These are phyloP conservation scores for Paulownia fortunei DNA, from an alignment of 257 asterid genomes.

Conservation along the genomic window DNA sequence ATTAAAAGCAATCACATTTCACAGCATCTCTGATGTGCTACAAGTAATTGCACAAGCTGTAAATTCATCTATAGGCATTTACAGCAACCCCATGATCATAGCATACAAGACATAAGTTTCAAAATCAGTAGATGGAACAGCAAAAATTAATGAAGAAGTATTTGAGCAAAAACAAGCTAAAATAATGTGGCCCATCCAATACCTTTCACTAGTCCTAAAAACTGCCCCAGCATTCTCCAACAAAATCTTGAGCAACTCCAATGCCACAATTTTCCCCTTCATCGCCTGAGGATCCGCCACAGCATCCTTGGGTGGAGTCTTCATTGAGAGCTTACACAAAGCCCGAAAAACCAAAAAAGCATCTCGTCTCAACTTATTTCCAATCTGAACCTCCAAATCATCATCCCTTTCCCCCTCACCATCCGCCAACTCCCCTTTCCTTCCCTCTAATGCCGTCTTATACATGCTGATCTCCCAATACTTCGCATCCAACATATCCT, in stretches of 20 bases:
- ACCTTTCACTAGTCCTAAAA: conserved; percentile 99
- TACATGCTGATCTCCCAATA: conserved; percentile 99
- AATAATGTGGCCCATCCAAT: conserved; percentile 29
- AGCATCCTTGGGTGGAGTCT: conserved; percentile 97
- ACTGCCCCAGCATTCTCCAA: conserved; percentile 98
- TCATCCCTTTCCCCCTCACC: conserved; percentile 94
- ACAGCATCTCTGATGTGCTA: conserved; percentile 27
- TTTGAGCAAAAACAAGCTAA: conserved; percentile 16
- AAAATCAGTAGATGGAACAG: not conserved
- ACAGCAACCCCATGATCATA: not conserved
- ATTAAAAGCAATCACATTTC: not conserved
- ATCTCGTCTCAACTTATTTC: conserved; percentile 92
- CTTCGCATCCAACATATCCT: conserved; percentile 99
- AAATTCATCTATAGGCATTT: conserved; percentile 26
- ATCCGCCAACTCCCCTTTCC: conserved; percentile 95
- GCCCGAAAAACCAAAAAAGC: conserved; percentile 97
- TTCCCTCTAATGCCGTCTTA: conserved; percentile 93
- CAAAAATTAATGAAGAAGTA: conserved; percentile 11
- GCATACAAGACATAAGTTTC: not conserved
- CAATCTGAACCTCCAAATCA: conserved; percentile 96
- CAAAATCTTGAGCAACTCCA: conserved; percentile 96
- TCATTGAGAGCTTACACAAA: conserved; percentile 95
- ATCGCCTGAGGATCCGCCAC: conserved; percentile 85
- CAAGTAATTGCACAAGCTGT: conserved; percentile 5
- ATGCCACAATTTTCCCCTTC: conserved; percentile 94